Conservation (phyloP, 768 basidiomycete species). For the Strobilomyces confusus region DNA sequence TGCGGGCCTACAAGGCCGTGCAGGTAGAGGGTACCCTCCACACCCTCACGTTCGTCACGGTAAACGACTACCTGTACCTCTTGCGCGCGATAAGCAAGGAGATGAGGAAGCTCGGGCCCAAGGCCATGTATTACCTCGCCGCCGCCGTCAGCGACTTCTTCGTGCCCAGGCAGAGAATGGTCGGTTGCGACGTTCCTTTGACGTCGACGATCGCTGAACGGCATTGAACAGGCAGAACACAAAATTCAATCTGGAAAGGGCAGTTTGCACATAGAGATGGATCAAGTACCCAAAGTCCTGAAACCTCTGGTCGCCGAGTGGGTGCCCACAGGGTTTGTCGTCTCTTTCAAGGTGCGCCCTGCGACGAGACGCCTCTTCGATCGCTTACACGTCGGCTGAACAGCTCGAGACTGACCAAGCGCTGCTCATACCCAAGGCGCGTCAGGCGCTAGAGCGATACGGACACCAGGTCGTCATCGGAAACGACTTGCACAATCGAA, state of each 20-base stretch:
- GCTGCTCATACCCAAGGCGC: conserved; percentile 88
- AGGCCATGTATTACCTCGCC: conserved; percentile 92
- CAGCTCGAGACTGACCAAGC: conserved; percentile 90
- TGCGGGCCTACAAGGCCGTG: conserved; percentile 77
- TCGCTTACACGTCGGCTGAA: conserved; percentile 3
- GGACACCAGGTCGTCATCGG: conserved; percentile 98
- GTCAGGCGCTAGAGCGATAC: conserved; percentile 83
- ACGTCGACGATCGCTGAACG: not conserved
- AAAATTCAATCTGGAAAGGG: conserved; percentile 98
- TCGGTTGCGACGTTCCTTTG: conserved; percentile 35
- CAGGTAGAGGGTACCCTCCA: conserved; percentile 71
- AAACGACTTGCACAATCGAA: conserved; percentile 89
- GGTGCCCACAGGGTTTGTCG: conserved; percentile 85
- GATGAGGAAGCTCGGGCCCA: conserved; percentile 62
- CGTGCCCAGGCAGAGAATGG: conserved; percentile 87
- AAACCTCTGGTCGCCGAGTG: conserved; percentile 93
- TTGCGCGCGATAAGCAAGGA: conserved; percentile 79
- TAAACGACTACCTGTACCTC: conserved; percentile 95
- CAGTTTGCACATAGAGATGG: conserved; percentile 93
- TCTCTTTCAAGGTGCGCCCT: conserved; percentile 89
- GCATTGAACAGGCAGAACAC: conserved; percentile 73
- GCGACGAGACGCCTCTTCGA: not conserved
- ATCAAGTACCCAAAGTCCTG: conserved; percentile 95
- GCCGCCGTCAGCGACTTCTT: conserved; percentile 99
- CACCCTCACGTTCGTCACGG: conserved; percentile 86